Base-by-base conservation (phyloP, 305 asterid genomes). In the Galium porrigens region DNA sequence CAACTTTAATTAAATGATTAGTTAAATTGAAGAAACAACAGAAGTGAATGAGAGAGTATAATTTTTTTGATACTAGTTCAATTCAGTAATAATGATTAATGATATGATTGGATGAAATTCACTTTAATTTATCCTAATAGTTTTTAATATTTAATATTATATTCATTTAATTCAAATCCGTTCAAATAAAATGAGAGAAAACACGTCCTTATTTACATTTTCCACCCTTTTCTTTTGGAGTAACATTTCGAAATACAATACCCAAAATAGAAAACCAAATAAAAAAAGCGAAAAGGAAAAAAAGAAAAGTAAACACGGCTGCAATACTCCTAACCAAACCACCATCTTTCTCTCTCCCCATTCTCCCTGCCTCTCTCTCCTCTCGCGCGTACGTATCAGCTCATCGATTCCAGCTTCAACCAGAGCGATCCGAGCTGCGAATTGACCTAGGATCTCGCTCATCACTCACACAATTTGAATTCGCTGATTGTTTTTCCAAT, bases 291-390 rank as follows among this genome's bases (percentile, higher is more conserved):
- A 36, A 52, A 33, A 30, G 0, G 48, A 15, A 65, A 14, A 27
- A 61, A 65, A 29, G 4, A 49, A 73, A 72, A 64, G 80, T 5
- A 58, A 76, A 72, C 74, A 78, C 85, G 82, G 86, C 81, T 75
- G 86, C 84, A 64, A 68, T 61, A 77, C 70, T 62, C 81, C 80
- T 70, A 78, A 79, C 80, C 81, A 72, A 76, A 69, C 70, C 72
- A 70, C 68, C 68, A 72, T 48, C 71, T 83, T 63, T 62, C 74
- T 48, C 73, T 82, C 67, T 62, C 72, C 66, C 64, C 29, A n/a
- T 37, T 53, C 14, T 61, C 44, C 17, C 72, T 81, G 63, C 71
- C 68, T 73, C 64, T 57, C 36, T 51, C 12, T 51, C 66, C 70
- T 76, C 72, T 78, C 76, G 78, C 74, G 52, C 52, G 52, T 46